Percentiles rank a stretch among this genome's conserved stretches.
Evolutionary conservation across 768 basidiomycete species (phyloP).

Genomic region (Tricholoma saponaceum): DNA sequence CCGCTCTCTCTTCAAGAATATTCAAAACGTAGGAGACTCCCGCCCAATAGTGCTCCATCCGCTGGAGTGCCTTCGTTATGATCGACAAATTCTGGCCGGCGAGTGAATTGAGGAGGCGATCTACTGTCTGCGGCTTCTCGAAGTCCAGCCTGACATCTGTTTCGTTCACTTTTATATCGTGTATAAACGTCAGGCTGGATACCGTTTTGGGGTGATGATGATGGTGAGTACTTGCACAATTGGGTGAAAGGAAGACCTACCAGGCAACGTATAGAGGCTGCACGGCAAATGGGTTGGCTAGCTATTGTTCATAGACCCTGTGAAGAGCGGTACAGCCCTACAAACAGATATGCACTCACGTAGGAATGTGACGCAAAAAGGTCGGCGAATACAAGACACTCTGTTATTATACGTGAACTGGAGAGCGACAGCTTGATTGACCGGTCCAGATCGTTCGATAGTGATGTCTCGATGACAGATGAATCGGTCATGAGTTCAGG

Average conservation of each 20-base stretch:
- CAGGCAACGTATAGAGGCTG: slow-evolving; percentile 11
- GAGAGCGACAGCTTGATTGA: slow-evolving; percentile 10
- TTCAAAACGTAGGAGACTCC: slow-evolving; percentile 11
- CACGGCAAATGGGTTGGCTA: slow-evolving; percentile 12
- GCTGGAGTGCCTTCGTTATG: slow-evolving; percentile 11
- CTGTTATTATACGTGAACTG: slow-evolving; percentile 10
- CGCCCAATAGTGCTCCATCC: slow-evolving; percentile 15
- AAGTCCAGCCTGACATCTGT: background rate
- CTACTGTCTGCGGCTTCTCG: slow-evolving; percentile 9
- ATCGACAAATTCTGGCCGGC: slow-evolving; percentile 12
- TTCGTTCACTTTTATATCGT: slow-evolving; percentile 8
- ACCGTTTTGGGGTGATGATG: no score
- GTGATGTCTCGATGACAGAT: slow-evolving; percentile 1
- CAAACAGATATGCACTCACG: background rate
- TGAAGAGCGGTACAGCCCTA: no score
- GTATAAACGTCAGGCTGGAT: slow-evolving; percentile 9
- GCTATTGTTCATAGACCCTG: background rate
- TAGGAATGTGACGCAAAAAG: slow-evolving; percentile 14
- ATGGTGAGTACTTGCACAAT: background rate
- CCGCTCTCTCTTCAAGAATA: slow-evolving; percentile 8
- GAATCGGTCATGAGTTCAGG: slow-evolving; percentile 10
- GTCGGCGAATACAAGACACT: slow-evolving; percentile 13
- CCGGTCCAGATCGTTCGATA: slow-evolving; percentile 10
- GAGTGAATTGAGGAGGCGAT: slow-evolving; percentile 9
- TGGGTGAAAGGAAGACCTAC: background rate